phyloP scores from a whole-genome alignment of 805 yeast species.

The Cyberlindnera maritima region DNA sequence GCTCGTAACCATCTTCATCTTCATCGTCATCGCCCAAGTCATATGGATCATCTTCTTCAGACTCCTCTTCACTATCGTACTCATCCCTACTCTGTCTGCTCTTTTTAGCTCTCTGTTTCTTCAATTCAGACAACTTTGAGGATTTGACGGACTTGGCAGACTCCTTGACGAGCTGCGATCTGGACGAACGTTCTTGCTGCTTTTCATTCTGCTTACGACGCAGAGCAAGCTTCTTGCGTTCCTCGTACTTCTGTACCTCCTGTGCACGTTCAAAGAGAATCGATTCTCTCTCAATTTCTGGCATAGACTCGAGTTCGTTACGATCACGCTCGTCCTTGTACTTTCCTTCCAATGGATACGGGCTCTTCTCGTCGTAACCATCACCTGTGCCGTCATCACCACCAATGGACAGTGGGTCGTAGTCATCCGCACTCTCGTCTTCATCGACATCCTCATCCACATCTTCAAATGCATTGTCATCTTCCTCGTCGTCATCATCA shows the following conservation, averaged over 20 bases:
- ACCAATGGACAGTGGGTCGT: constrained; percentile 39
- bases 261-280: constrained; percentile 89
- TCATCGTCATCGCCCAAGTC: constrained; percentile 42
- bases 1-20: constrained; percentile 43
- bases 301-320: constrained; percentile 60
- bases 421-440: constrained; percentile 37
- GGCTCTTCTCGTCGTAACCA: constrained; percentile 50
- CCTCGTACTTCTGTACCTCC: constrained; percentile 84
- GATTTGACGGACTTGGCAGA: constrained; percentile 36
- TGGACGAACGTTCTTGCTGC: constrained; percentile 35
- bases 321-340: constrained; percentile 82
- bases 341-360: constrained; percentile 92
- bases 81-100: constrained; percentile 37
- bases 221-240: constrained; percentile 77
- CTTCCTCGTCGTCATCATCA: constrained; percentile 20
- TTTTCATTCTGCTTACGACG: constrained; percentile 63
- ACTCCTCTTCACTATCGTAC: constrained; percentile 46
- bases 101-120: constrained; percentile 70
- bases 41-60: constrained; percentile 34
- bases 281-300: constrained; percentile 90
- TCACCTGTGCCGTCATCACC: constrained; percentile 38
- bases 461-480: constrained; percentile 25
- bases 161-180: constrained; percentile 28
- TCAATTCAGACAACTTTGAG: constrained; percentile 67
- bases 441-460: constrained; percentile 37